Conservation (phyloP, 2,329 filamentous ascomycete species). For the Colletotrichum lindemuthianum region DNA sequence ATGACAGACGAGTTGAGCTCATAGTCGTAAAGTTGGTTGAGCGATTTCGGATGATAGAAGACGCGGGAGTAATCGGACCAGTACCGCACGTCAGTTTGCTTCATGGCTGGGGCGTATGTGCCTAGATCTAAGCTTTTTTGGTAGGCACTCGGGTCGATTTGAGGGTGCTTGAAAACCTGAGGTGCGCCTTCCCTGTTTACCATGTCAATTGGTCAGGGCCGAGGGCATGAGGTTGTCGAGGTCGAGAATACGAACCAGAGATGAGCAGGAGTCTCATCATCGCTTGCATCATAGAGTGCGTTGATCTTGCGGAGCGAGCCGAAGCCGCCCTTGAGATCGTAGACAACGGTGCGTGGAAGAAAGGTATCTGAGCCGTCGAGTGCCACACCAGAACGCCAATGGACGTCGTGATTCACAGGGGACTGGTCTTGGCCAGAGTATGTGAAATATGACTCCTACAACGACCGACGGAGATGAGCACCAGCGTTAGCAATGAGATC, state of each 20-base stretch:
- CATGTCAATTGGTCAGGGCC: not conserved
- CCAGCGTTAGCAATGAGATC: not conserved
- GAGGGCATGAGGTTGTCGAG: too few species aligned
- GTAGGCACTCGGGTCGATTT: constrained; percentile 78
- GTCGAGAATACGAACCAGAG: constrained; percentile 44
- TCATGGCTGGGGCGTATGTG: constrained; percentile 69
- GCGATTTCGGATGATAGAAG: constrained; percentile 90
- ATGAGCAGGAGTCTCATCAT: constrained; percentile 39
- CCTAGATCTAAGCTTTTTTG: constrained; percentile 83
- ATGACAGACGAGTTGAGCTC: constrained; percentile 82
- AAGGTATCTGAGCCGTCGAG: constrained; percentile 90
- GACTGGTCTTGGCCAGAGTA: constrained; percentile 76
- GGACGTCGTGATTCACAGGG: constrained; percentile 82
- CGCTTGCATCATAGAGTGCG: constrained; percentile 77
- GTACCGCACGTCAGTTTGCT: constrained; percentile 80
- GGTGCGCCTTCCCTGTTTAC: constrained; percentile 69
- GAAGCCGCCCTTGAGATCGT: constrained; percentile 94
- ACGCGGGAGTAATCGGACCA: constrained; percentile 96
- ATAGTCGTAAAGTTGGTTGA: constrained; percentile 88
- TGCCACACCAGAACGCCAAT: constrained; percentile 86
- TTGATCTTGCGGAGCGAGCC: constrained; percentile 89
- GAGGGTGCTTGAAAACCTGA: constrained; percentile 73
- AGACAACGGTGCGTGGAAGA: constrained; percentile 89
- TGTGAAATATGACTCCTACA: constrained; percentile 95
- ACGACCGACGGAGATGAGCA: not conserved